Conservation (phyloP, 2,329 filamentous ascomycete species). For the Berkeleyomyces basicola region DNA sequence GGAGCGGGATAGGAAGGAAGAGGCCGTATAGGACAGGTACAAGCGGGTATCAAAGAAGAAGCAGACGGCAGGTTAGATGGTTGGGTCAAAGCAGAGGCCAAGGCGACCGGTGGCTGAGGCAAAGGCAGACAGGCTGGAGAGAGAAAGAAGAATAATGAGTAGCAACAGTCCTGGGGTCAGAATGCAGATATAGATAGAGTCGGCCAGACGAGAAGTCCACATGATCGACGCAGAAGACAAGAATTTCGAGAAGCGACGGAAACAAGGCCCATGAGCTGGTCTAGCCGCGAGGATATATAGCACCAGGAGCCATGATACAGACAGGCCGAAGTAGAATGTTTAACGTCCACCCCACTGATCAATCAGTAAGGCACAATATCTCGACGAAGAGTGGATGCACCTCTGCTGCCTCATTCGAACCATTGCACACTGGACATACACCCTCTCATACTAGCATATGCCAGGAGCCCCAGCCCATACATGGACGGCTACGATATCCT, state of each 20-base stretch:
- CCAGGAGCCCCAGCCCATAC: neutral
- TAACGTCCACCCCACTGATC: neutral
- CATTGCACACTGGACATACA: neutral
- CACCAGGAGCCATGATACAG: neutral
- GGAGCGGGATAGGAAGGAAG: neutral
- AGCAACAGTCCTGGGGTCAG: neutral
- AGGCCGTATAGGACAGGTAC: neutral
- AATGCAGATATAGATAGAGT: neutral
- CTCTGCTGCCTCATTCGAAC: neutral
- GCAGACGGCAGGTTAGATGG: neutral
- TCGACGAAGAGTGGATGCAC: neutral
- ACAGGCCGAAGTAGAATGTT: neutral
- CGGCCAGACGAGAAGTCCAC: neutral
- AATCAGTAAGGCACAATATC: neutral
- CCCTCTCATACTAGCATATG: neutral
- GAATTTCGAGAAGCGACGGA: neutral
- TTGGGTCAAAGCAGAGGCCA: neutral
- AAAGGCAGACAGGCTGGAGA: neutral
- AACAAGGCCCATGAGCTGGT: neutral
- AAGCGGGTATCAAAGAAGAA: neutral
- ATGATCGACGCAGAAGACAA: neutral
- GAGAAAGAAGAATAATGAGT: neutral
- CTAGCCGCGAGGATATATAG: neutral
- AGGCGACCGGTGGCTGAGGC: neutral
- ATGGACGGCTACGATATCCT: neutral